Evolutionary conservation across 306 rosid genomes (phyloP).

Genomic region (Fagus sylvatica): DNA sequence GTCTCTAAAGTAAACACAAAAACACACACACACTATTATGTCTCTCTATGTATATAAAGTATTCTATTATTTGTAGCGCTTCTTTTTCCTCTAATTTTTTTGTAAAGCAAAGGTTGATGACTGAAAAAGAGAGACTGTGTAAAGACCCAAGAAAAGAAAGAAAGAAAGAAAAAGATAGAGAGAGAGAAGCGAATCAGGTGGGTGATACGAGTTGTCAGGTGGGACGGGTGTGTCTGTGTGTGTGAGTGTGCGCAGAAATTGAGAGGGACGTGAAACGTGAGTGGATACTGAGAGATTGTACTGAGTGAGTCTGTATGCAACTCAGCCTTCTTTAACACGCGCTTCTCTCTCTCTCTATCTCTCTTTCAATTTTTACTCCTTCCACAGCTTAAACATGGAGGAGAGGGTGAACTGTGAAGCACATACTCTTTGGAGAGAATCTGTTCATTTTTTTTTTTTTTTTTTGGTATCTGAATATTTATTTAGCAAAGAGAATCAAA

Average conservation of each 20-base stretch:
- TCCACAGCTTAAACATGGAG: conserved; percentile 17
- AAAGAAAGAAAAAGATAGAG: conserved; percentile 16
- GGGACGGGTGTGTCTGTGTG: conserved; percentile 7
- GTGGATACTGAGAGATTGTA: background rate
- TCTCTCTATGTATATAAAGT: too few relatives aligned
- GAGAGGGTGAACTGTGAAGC: conserved; percentile 23
- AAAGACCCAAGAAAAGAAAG: too few relatives aligned
- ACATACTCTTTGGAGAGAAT: too few relatives aligned
- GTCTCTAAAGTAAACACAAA: background rate
- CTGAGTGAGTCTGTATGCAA: background rate
- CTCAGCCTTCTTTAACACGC: background rate
- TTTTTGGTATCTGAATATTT: too few relatives aligned
- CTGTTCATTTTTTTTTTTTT: too few relatives aligned
- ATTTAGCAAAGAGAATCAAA: background rate
- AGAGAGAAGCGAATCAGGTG: conserved; percentile 22
- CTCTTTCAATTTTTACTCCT: background rate
- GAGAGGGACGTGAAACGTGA: conserved; percentile 18
- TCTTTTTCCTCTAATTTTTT: conserved; percentile 15
- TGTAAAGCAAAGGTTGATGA: too few relatives aligned
- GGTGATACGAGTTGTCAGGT: conserved; percentile 46
- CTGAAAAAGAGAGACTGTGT: too few relatives aligned
- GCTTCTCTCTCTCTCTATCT: background rate
- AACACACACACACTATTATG: too few relatives aligned
- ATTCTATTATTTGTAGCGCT: background rate
- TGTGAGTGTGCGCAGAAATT: conserved; percentile 28